phyloP scores from a whole-genome alignment of 257 asterid species.

The Hygrophila difformis region DNA sequence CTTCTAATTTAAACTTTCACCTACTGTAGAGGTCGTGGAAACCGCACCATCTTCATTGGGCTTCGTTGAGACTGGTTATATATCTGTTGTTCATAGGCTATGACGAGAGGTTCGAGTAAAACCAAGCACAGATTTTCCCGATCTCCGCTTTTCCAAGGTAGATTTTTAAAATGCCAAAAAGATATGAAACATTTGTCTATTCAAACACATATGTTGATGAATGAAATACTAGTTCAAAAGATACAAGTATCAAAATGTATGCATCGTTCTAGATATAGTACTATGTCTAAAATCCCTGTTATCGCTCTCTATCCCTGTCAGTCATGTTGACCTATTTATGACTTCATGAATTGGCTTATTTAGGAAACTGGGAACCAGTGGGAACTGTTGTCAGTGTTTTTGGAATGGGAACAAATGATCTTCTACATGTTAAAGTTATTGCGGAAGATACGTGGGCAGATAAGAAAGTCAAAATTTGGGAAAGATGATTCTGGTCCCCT shows the following conservation, averaged over 20 bases:
- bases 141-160: conserved; percentile 91
- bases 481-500: conserved; percentile 50
- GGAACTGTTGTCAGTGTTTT: conserved; percentile 76
- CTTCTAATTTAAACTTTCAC: conserved; percentile 29
- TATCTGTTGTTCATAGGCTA: conserved; percentile 78
- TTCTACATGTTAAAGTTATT: conserved; percentile 61
- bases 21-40: conserved; percentile 40
- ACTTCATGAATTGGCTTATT: neutral
- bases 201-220: too few relatives aligned
- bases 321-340: too few relatives aligned
- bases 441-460: conserved; percentile 22
- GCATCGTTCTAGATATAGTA: neutral
- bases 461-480: conserved; percentile 26
- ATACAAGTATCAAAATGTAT: neutral
- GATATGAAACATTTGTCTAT: neutral
- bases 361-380: conserved; percentile 71
- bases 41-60: conserved; percentile 30
- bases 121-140: conserved; percentile 74
- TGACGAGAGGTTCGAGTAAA: conserved; percentile 86
- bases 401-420: conserved; percentile 88
- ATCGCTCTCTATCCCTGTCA: conserved; percentile 10
- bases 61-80: conserved; percentile 75
- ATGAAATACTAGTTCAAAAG: neutral
- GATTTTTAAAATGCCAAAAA: conserved; percentile 2
- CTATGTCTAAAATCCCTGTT: conserved; percentile 19